These are phyloP conservation scores for Sphagnum magellanicum DNA, from an alignment of 228 moss, liverwort and hornwort species.

Conservation along the genomic window DNA sequence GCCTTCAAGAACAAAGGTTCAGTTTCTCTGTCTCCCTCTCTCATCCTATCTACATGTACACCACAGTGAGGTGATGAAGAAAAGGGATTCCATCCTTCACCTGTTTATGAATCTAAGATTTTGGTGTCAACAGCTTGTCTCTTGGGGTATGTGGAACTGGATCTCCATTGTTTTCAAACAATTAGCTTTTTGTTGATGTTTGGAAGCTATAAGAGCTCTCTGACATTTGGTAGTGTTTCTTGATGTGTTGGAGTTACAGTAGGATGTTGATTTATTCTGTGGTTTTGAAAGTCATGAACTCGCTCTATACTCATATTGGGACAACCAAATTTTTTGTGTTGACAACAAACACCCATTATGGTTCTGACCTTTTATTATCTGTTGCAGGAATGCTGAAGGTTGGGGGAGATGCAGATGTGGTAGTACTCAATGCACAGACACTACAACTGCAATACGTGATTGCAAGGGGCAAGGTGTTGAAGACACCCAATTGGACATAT, in stretches of 20 bases:
- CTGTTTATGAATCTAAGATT: neutral
- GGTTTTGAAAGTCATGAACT: no score
- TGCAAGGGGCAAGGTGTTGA: constrained; percentile 62
- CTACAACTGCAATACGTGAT: constrained; percentile 71
- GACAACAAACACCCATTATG: neutral
- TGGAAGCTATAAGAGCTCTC: no score
- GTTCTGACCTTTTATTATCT: neutral
- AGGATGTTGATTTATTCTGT: no score
- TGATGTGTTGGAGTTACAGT: no score
- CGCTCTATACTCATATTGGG: no score
- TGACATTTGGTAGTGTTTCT: no score
- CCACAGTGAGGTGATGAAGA: neutral
- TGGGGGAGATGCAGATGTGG: constrained; percentile 72
- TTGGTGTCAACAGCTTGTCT: neutral
- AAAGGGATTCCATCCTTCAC: neutral
- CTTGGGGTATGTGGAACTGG: neutral
- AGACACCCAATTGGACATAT: constrained; percentile 35
- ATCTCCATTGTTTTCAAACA: neutral
- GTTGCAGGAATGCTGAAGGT: constrained; percentile 62
- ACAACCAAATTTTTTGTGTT: neutral
- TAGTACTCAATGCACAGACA: constrained; percentile 33
- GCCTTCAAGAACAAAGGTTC: constrained; percentile 66
- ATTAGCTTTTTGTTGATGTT: no score
- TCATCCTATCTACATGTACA: neutral
- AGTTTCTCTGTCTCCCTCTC: neutral